These are phyloP conservation scores for Paramyrothecium roridum DNA, from an alignment of 2,329 filamentous ascomycete genomes.

Conservation along the genomic window DNA sequence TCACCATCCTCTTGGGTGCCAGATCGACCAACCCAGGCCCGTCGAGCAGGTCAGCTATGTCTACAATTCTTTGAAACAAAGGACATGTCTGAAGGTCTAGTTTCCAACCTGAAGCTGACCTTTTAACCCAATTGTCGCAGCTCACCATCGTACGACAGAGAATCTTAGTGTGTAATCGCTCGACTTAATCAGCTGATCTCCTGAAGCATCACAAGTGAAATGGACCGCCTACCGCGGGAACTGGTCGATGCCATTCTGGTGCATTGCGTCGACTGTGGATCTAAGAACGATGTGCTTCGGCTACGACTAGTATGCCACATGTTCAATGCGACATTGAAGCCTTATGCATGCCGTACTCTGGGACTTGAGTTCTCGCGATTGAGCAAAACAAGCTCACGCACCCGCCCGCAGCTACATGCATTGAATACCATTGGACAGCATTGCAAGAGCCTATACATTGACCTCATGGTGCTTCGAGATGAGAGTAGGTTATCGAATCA, in stretches of 20 bases:
- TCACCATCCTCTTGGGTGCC: too few relatives aligned
- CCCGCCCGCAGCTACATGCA: constrained; percentile 32
- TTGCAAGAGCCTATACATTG: constrained; percentile 48
- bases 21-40: too few relatives aligned
- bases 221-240: constrained; percentile 47
- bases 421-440: constrained; percentile 43
- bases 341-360: constrained; percentile 42
- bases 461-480: constrained; percentile 51
- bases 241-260: constrained; percentile 43
- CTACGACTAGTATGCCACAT: constrained; percentile 47
- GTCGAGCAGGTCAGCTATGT: too few relatives aligned
- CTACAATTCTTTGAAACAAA: too few relatives aligned
- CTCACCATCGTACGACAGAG: too few relatives aligned
- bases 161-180: too few relatives aligned
- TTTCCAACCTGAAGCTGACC: too few relatives aligned
- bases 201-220: constrained; percentile 10
- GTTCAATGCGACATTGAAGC: constrained; percentile 45
- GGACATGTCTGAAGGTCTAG: too few relatives aligned
- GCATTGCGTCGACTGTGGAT: constrained; percentile 33
- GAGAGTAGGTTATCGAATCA: constrained; percentile 33
- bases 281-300: constrained; percentile 41
- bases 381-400: constrained; percentile 27
- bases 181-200: too few relatives aligned
- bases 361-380: constrained; percentile 49
- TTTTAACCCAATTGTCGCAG: too few relatives aligned